A percentile compares a stretch with the other conserved stretches of the same genome.
Evolutionary conservation across 139 green algal genomes (phyloP).

Genomic region (Chlamydomonas sp.): DNA sequence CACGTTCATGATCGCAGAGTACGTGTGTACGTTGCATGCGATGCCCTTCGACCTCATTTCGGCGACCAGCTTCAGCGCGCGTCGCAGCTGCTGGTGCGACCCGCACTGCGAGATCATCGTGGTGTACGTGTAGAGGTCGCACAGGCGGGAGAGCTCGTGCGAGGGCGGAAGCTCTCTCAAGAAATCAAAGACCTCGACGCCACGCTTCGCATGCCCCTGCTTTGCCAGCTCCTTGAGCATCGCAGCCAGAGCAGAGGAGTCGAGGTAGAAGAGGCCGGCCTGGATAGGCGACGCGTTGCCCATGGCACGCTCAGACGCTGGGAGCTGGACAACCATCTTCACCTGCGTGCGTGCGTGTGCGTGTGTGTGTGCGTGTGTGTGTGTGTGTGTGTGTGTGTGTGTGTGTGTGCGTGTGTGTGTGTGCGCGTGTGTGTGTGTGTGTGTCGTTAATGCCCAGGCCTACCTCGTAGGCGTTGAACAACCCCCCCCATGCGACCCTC

Average conservation of each 20-base stretch:
- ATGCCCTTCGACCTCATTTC: conserved; percentile 60
- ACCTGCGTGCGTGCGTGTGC: too few species aligned
- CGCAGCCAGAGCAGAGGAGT: conserved; percentile 61
- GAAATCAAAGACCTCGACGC: conserved; percentile 81
- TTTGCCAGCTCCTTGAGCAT: conserved; percentile 82
- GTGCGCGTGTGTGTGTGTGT: too few species aligned
- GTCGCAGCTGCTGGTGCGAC: conserved; percentile 53
- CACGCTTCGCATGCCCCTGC: conserved; percentile 39
- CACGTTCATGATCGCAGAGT: conserved; percentile 71
- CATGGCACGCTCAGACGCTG: conserved; percentile 32
- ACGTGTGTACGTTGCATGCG: conserved; percentile 65
- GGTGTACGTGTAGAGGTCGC: conserved; percentile 85
- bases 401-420: too few species aligned
- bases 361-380: conserved; percentile 1
- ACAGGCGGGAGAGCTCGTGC: conserved; percentile 58
- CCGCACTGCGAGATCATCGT: conserved; percentile 72
- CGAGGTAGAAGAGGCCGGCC: conserved; percentile 63
- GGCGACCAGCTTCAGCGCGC: conserved; percentile 61
- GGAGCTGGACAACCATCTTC: conserved; percentile 39
- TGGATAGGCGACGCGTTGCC: conserved; percentile 37
- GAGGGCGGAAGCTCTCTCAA: conserved; percentile 46
- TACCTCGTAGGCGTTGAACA: too few species aligned
- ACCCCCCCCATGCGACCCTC: too few species aligned
- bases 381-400: too few species aligned
- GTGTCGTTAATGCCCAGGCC: too few species aligned